These are phyloP conservation scores for Leptomonas pyrrhocoris DNA, from an alignment of 208 protist genomes.

Conservation along the genomic window DNA sequence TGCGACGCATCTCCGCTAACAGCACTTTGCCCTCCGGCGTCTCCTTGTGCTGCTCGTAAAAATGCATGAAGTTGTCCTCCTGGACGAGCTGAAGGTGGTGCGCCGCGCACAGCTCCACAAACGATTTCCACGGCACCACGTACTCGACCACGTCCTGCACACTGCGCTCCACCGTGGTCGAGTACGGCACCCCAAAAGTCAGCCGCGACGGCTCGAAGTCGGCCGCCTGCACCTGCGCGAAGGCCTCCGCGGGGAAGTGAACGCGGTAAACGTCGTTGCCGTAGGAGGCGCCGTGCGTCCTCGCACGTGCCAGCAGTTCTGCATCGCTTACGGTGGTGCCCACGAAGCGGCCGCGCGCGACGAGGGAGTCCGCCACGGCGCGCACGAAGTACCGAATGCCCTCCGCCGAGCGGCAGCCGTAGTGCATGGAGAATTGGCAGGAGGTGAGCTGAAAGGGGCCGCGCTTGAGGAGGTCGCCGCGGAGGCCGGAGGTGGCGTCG, in stretches of 20 bases:
- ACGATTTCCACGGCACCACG: constrained; percentile 67
- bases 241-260: constrained; percentile 34
- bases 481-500: no score
- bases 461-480: constrained; percentile 22
- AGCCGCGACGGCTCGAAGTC: constrained; percentile 7
- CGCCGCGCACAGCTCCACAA: constrained; percentile 48
- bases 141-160: constrained; percentile 75
- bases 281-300: constrained; percentile 44
- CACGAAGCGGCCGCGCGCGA: constrained; percentile 62
- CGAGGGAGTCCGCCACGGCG: constrained; percentile 46
- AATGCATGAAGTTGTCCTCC: constrained; percentile 52
- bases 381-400: constrained; percentile 51
- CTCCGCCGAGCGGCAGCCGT: constrained; percentile 55
- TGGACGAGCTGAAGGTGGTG: constrained; percentile 46
- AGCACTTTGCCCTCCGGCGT: constrained; percentile 42
- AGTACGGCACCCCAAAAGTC: constrained; percentile 67
- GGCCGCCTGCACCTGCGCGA: no score
- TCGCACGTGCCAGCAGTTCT: constrained; percentile 40
- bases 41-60: constrained; percentile 44
- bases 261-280: constrained; percentile 58
- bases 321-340: constrained; percentile 77
- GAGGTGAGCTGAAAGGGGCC: constrained; percentile 57
- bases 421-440: constrained; percentile 89
- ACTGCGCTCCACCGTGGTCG: constrained; percentile 60
- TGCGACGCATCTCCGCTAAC: constrained; percentile 13